Conservation (phyloP, 176 grass and related monocot genomes). For the Typha latifolia region DNA sequence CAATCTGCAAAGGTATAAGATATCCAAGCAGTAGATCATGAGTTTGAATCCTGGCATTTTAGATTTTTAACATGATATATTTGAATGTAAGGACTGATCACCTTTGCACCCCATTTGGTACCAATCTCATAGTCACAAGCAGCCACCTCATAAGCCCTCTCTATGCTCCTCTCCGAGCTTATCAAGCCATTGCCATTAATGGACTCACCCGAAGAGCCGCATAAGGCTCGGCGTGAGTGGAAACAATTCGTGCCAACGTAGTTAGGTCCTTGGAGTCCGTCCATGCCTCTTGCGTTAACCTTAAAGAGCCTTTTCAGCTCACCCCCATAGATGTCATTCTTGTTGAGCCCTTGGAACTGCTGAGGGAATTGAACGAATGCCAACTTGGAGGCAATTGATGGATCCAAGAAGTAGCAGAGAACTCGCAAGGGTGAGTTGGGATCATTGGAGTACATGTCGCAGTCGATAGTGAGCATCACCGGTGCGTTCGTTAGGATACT, state of each 20-base stretch:
- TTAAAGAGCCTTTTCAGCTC: constrained; percentile 7
- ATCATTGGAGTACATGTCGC: constrained; percentile 32
- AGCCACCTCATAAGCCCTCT: constrained; percentile 5
- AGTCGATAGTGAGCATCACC: constrained; percentile 34
- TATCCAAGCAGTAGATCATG: not conserved
- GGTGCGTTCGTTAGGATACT: constrained; percentile 26
- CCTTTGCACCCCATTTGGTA: constrained; percentile 33
- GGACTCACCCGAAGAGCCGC: not conserved
- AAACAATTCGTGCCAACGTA: constrained; percentile 34
- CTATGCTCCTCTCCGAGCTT: not conserved
- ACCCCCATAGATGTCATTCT: constrained; percentile 24
- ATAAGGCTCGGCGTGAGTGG: constrained; percentile 19
- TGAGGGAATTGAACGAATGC: constrained; percentile 45
- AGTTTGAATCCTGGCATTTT: not conserved
- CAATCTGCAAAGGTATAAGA: constrained; percentile 15
- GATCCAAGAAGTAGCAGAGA: constrained; percentile 39
- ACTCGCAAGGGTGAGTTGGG: constrained; percentile 22
- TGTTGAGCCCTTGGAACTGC: constrained; percentile 26
- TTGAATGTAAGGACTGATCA: not conserved
- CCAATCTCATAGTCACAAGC: constrained; percentile 20
- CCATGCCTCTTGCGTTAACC: constrained; percentile 14
- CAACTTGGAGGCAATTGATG: constrained; percentile 3
- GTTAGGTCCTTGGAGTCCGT: constrained; percentile 26
- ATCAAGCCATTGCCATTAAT: not conserved
- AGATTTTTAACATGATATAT: too few species aligned